A percentile compares a stretch with the other conserved stretches of the same genome.
These are phyloP conservation scores for Nemania serpens DNA, from an alignment of 2,329 filamentous ascomycete genomes.

Conservation along the genomic window DNA sequence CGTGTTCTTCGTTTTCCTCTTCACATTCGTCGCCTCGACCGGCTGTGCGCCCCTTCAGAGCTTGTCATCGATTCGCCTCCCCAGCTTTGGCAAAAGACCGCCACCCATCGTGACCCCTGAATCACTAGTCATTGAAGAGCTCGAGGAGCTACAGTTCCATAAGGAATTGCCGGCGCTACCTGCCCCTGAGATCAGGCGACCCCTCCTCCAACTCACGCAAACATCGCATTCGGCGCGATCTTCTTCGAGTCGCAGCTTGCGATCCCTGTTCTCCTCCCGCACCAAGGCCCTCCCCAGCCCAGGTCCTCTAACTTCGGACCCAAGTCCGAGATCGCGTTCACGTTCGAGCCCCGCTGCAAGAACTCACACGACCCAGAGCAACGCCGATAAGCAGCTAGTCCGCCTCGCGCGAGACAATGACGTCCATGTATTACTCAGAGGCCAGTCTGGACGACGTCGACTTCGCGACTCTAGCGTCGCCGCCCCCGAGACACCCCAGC, in stretches of 20 bases:
- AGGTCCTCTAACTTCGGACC: neutral
- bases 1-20: conserved; percentile 56
- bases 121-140: conserved; percentile 20
- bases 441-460: conserved; percentile 61
- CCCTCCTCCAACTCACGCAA: conserved; percentile 35
- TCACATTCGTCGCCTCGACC: conserved; percentile 51
- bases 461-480: conserved; percentile 49
- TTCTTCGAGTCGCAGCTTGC: conserved; percentile 35
- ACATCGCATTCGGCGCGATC: conserved; percentile 30
- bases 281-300: conserved; percentile 31
- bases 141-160: conserved; percentile 17
- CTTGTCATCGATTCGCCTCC: conserved; percentile 40
- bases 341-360: conserved; percentile 8
- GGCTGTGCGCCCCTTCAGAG: conserved; percentile 43
- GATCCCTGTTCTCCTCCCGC: conserved; percentile 38
- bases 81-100: conserved; percentile 14
- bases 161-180: conserved; percentile 34
- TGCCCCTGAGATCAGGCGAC: conserved; percentile 30
- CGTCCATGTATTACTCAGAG: conserved; percentile 47
- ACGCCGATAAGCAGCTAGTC: conserved; percentile 23
- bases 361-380: conserved; percentile 5
- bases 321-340: conserved; percentile 9
- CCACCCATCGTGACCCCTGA: conserved; percentile 8
- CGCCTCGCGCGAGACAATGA: conserved; percentile 30
- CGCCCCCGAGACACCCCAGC: conserved; percentile 44